Evolutionary conservation across 768 basidiomycete genomes (phyloP).

Genomic region (Amanita pseudoporphyria): DNA sequence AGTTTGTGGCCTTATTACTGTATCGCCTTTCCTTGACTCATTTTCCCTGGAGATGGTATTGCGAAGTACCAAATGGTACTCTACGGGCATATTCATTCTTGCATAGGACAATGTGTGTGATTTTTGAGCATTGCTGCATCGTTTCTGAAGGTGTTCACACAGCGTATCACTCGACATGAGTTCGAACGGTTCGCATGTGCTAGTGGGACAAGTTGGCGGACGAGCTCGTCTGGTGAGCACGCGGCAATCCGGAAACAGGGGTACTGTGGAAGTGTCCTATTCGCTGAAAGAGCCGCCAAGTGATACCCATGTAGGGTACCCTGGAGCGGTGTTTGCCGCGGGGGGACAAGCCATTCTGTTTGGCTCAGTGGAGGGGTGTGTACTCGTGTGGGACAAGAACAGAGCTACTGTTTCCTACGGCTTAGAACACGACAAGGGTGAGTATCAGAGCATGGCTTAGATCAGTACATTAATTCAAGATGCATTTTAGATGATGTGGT

Average conservation of each 20-base stretch:
- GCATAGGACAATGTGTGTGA: slow-evolving; percentile 45
- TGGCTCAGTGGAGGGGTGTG: slow-evolving; percentile 42
- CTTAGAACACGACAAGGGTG: slow-evolving; percentile 52
- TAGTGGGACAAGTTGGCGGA: slow-evolving; percentile 45
- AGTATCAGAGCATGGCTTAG: slow-evolving; percentile 15
- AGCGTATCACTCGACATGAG: slow-evolving; percentile 50
- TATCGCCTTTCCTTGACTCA: background rate
- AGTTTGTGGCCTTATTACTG: slow-evolving; percentile 13
- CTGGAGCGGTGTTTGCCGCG: slow-evolving; percentile 46
- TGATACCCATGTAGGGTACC: slow-evolving; percentile 14
- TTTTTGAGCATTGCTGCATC: background rate
- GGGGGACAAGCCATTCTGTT: slow-evolving; percentile 46
- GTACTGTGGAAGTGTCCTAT: slow-evolving; percentile 44
- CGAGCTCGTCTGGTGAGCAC: slow-evolving; percentile 43
- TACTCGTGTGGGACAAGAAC: slow-evolving; percentile 54
- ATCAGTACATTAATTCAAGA: slow-evolving; percentile 10
- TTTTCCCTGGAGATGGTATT: slow-evolving; percentile 47
- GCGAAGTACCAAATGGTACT: slow-evolving; percentile 58
- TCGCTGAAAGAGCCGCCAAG: slow-evolving; percentile 28
- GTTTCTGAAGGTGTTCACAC: background rate
- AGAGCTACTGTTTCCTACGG: slow-evolving; percentile 46
- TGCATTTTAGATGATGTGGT: slow-evolving; percentile 26
- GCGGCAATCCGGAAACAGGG: slow-evolving; percentile 37
- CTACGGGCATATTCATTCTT: slow-evolving; percentile 52
- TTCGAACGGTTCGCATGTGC: slow-evolving; percentile 35